Percentiles rank a stretch among this genome's conserved stretches.
Conservation (phyloP, 2,329 filamentous ascomycete species). For the Colletotrichum coccodes region DNA sequence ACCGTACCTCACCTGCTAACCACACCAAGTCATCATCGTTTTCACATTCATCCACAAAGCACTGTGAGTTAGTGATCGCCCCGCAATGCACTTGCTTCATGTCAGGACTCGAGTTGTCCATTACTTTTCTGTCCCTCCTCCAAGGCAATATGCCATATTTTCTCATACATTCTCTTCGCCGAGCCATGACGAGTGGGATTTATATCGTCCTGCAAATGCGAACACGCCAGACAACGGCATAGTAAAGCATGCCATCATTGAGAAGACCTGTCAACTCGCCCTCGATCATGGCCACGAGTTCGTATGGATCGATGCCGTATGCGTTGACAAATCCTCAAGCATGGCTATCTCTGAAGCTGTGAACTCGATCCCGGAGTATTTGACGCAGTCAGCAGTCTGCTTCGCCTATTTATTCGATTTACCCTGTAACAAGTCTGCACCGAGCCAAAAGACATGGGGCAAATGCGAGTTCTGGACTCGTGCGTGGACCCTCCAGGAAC, state of each 20-base stretch:
- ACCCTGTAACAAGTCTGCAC: background rate
- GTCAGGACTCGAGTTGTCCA: too few species aligned
- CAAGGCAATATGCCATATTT: background rate
- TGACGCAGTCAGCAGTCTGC: background rate
- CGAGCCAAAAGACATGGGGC: background rate
- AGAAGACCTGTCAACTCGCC: background rate
- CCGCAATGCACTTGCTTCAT: too few species aligned
- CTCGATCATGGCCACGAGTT: background rate
- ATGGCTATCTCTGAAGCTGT: background rate
- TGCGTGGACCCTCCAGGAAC: slow-evolving; percentile 10
- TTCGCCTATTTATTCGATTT: slow-evolving; percentile 6
- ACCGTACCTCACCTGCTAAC: too few species aligned
- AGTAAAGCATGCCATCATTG: background rate
- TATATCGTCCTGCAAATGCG: background rate
- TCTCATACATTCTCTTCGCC: slow-evolving; percentile 9
- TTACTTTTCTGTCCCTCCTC: too few species aligned
- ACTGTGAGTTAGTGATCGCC: too few species aligned
- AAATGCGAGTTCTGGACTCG: background rate
- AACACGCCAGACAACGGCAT: too few species aligned
- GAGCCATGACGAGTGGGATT: background rate
- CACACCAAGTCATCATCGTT: too few species aligned
- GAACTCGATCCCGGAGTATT: background rate
- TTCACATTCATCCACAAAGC: too few species aligned
- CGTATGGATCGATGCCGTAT: background rate
- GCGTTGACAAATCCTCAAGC: background rate